Percentiles rank a stretch among this genome's conserved stretches.
Conservation (phyloP, 2,329 filamentous ascomycete genomes). For the Triangularia verruculosa region DNA sequence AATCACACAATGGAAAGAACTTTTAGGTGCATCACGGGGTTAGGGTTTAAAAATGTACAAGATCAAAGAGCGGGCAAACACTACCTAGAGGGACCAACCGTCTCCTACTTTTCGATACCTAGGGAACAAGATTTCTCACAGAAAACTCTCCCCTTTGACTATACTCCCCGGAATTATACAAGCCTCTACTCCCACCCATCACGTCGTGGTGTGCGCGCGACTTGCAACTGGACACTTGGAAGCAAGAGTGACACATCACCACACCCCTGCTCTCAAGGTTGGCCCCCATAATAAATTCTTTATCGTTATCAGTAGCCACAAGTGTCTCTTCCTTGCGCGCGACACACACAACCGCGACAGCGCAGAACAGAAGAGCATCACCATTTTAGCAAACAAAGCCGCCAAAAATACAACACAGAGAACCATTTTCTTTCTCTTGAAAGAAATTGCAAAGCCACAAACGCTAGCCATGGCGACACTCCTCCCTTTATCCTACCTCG, state of each 20-base stretch:
- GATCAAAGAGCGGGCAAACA: neutral
- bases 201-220: neutral
- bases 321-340: neutral
- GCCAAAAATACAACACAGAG: neutral
- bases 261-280: neutral
- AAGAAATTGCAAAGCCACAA: constrained; percentile 16
- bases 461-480: neutral
- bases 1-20: neutral
- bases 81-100: neutral
- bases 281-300: neutral
- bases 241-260: neutral
- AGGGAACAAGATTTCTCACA: neutral
- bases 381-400: neutral
- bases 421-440: neutral
- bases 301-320: neutral
- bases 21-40: neutral
- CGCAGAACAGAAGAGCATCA: neutral
- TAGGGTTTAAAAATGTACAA: neutral
- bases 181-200: neutral
- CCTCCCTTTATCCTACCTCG: neutral
- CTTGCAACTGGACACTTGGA: neutral
- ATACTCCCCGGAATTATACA: neutral
- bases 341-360: neutral
- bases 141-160: neutral
- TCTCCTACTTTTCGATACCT: neutral